A percentile compares a stretch with the other conserved stretches of the same genome.
Conservation (phyloP, 208 protist species). For the Sergeia podlipaevii region DNA sequence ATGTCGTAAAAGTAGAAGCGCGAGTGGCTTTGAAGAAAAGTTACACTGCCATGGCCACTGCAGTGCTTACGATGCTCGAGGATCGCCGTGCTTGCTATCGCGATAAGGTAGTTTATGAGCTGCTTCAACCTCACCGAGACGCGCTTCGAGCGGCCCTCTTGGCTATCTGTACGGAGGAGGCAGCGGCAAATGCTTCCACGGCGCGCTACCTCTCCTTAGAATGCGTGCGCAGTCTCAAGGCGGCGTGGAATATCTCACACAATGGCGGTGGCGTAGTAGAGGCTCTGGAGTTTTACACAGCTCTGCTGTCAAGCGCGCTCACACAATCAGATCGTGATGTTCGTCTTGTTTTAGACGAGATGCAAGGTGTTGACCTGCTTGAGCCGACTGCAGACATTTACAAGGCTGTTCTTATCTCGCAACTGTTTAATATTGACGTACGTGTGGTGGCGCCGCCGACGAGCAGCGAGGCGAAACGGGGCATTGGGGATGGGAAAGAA, state of each 20-base stretch:
- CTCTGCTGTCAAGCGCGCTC: slow-evolving; percentile 35
- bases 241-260: slow-evolving; percentile 17
- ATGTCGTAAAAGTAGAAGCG: no score
- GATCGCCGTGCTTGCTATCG: slow-evolving; percentile 44
- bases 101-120: slow-evolving; percentile 15
- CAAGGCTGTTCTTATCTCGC: slow-evolving; percentile 31
- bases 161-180: background rate
- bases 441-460: no score
- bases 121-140: slow-evolving; percentile 13
- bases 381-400: slow-evolving; percentile 45
- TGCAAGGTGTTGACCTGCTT: slow-evolving; percentile 41
- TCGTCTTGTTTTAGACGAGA: slow-evolving; percentile 39
- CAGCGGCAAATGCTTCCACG: background rate
- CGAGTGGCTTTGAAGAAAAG: no score
- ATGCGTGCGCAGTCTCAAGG: slow-evolving; percentile 17
- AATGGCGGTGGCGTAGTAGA: background rate
- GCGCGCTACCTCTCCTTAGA: background rate
- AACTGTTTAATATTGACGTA: slow-evolving; percentile 11
- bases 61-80: slow-evolving; percentile 18
- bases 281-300: slow-evolving; percentile 46
- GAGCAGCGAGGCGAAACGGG: no score
- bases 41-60: no score
- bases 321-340: slow-evolving; percentile 28
- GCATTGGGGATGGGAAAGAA: no score
- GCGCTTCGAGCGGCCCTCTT: background rate